These are phyloP conservation scores for Ophiostoma sp. DNA, from an alignment of 2,329 filamentous ascomycete species.

Conservation along the genomic window DNA sequence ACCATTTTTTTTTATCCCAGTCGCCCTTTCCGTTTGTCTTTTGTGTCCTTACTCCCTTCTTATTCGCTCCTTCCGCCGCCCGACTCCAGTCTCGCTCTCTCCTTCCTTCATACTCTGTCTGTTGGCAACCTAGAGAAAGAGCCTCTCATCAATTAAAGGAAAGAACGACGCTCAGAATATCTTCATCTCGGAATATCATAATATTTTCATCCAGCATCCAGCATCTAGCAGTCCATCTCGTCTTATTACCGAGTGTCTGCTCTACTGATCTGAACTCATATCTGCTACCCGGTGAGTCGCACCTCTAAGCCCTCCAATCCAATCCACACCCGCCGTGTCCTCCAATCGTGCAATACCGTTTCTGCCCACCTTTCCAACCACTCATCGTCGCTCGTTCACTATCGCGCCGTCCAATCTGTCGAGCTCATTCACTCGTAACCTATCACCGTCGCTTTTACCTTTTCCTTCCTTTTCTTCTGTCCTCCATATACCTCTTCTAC, in stretches of 20 bases:
- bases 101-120: neutral
- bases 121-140: neutral
- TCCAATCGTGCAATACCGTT: conserved; percentile 19
- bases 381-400: conserved; percentile 8
- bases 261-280: too few species aligned
- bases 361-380: conserved; percentile 17
- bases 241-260: too few species aligned
- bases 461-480: neutral
- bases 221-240: neutral
- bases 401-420: conserved; percentile 18
- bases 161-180: neutral
- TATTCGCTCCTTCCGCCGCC: conserved; percentile 17
- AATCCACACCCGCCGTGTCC: conserved; percentile 11
- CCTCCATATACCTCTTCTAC: conserved; percentile 30
- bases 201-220: neutral
- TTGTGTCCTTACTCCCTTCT: conserved; percentile 7
- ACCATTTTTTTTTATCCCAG: neutral
- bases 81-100: neutral
- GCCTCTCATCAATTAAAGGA: neutral
- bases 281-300: neutral
- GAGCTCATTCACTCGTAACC: neutral
- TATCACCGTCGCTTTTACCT: neutral
- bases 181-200: neutral
- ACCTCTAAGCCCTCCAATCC: neutral
- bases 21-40: conserved; percentile 1